These are phyloP conservation scores for Alternaria metachromatica DNA, from an alignment of 2,329 filamentous ascomycete species.

Conservation along the genomic window DNA sequence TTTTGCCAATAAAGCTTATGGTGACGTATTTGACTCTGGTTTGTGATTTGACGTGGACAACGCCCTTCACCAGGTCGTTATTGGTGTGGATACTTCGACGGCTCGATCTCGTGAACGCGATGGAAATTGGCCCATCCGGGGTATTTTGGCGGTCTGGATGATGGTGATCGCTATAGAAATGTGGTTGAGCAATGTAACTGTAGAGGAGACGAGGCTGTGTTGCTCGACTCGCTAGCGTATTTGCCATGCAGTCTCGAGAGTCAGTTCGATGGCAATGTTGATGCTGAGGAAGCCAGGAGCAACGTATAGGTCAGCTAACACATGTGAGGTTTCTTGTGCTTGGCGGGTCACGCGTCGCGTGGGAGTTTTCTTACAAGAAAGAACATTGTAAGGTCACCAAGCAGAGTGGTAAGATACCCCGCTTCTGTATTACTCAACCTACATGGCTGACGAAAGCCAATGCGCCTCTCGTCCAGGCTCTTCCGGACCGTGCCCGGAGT, in stretches of 20 bases:
- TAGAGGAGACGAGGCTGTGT: constrained; percentile 21
- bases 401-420: constrained; percentile 15
- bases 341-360: constrained; percentile 2
- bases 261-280: background rate
- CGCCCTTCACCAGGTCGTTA: constrained; percentile 28
- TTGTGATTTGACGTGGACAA: constrained; percentile 21
- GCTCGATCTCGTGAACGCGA: constrained; percentile 23
- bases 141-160: constrained; percentile 25
- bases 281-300: background rate
- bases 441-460: constrained; percentile 15
- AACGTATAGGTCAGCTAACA: background rate
- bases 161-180: constrained; percentile 25
- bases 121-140: constrained; percentile 22
- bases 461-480: constrained; percentile 5
- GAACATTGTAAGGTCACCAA: background rate
- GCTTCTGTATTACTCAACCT: constrained; percentile 11
- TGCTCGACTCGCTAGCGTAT: constrained; percentile 5
- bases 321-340: background rate
- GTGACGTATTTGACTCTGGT: constrained; percentile 21
- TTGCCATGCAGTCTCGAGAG: constrained; percentile 3
- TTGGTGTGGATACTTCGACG: constrained; percentile 26
- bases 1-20: constrained; percentile 25
- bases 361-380: background rate
- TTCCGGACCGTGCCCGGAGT: background rate
- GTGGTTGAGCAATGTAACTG: constrained; percentile 22